These are phyloP conservation scores for Neohortaea acidophila DNA, from an alignment of 495 filamentous ascomycete genomes.

Conservation along the genomic window DNA sequence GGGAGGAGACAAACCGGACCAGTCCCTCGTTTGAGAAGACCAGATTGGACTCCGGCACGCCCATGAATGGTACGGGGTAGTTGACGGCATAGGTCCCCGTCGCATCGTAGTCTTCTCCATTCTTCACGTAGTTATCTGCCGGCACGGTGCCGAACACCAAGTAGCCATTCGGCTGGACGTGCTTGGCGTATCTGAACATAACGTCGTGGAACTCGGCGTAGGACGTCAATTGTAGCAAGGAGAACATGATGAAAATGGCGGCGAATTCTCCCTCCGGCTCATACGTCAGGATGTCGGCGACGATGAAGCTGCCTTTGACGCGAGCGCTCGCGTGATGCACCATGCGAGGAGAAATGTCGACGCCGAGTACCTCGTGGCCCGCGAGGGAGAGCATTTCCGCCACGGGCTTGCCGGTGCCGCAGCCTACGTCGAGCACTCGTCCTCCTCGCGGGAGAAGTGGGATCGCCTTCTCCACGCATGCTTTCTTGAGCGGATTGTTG, in stretches of 20 bases:
- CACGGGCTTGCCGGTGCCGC: conserved; percentile 30
- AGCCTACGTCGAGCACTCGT: conserved; percentile 25
- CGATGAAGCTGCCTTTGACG: conserved; percentile 23
- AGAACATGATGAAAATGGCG: conserved; percentile 7
- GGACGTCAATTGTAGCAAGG: background rate
- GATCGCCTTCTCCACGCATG: conserved; percentile 7
- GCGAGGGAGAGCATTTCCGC: conserved; percentile 21
- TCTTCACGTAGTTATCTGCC: no score
- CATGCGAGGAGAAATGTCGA: conserved; percentile 27
- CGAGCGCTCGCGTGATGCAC: conserved; percentile 20
- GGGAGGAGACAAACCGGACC: no score
- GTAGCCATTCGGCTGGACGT: no score
- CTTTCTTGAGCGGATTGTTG: conserved; percentile 5
- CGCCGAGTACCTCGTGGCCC: conserved; percentile 26
- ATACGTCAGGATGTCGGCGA: conserved; percentile 23
- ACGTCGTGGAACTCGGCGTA: background rate
- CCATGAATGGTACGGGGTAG: no score
- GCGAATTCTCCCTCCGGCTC: conserved; percentile 10
- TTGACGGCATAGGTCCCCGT: no score
- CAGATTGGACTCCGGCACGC: no score
- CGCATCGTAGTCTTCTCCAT: no score
- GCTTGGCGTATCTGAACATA: no score
- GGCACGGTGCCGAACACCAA: no score
- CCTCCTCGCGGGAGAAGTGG: conserved; percentile 12
- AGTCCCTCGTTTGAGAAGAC: no score